These are phyloP conservation scores for Rhododendron simsii DNA, from an alignment of 148 eudicot species.

Conservation along the genomic window DNA sequence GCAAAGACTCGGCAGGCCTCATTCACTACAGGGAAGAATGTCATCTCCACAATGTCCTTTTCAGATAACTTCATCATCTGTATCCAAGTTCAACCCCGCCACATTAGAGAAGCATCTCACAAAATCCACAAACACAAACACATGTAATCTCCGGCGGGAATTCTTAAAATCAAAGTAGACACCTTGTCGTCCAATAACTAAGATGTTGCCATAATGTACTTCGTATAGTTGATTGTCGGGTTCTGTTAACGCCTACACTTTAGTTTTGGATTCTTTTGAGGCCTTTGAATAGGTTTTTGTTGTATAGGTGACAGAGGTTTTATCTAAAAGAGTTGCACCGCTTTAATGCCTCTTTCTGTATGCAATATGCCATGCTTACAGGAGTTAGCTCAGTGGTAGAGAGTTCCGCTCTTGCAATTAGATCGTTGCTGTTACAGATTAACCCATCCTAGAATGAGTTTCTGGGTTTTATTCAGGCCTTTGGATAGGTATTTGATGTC, in stretches of 20 bases:
- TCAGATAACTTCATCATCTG: conserved; percentile 64
- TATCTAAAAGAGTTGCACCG: background rate
- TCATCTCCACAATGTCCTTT: conserved; percentile 86
- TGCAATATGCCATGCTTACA: background rate
- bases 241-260: background rate
- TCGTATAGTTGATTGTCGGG: background rate
- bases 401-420: background rate
- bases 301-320: background rate
- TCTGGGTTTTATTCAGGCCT: background rate
- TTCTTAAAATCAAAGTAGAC: background rate
- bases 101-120: conserved; percentile 4
- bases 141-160: background rate
- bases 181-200: background rate
- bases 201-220: background rate
- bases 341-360: background rate
- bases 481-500: background rate
- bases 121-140: background rate
- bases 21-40: conserved; percentile 90
- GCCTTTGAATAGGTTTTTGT: background rate
- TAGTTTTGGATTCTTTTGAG: background rate
- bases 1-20: conserved; percentile 86
- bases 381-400: background rate
- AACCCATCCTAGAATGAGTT: background rate
- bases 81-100: conserved; percentile 10
- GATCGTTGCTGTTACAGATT: background rate